These are phyloP conservation scores for Thinopyrum obtusiflorum DNA, from an alignment of 202 grass and related monocot species.

Conservation along the genomic window DNA sequence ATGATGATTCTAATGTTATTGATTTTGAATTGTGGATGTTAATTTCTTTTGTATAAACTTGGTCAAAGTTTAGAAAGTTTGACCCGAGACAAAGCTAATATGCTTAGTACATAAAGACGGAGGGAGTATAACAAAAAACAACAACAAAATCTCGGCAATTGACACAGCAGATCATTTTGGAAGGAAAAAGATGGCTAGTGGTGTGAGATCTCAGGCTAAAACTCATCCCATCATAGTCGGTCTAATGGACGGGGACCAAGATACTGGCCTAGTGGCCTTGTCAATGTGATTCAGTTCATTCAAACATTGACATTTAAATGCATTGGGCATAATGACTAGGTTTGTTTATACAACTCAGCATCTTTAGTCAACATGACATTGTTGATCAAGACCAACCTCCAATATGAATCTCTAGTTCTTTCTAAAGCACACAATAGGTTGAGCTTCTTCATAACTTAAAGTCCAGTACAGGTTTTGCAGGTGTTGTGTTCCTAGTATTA, in stretches of 20 bases:
- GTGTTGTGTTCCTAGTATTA: background rate
- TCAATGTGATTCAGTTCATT: background rate
- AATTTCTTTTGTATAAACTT: no score
- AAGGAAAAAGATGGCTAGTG: background rate
- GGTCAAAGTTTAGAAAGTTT: no score
- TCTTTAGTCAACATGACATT: background rate
- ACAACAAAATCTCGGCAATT: background rate
- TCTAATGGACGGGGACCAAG: background rate
- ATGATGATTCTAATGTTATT: no score
- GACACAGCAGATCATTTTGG: background rate
- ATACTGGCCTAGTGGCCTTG: background rate
- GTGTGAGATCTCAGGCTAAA: background rate
- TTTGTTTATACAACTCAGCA: background rate
- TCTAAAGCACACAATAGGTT: background rate
- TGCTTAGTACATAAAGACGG: no score
- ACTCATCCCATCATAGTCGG: background rate
- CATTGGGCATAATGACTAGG: background rate
- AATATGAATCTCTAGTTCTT: background rate
- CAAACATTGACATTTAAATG: background rate
- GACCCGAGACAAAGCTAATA: no score
- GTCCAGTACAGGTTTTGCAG: background rate
- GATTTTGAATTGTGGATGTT: no score
- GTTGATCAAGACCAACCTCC: background rate
- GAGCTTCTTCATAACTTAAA: background rate
- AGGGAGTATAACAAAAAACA: background rate